Evolutionary conservation across 768 basidiomycete genomes (phyloP).

Genomic region (Nidularia sp.): DNA sequence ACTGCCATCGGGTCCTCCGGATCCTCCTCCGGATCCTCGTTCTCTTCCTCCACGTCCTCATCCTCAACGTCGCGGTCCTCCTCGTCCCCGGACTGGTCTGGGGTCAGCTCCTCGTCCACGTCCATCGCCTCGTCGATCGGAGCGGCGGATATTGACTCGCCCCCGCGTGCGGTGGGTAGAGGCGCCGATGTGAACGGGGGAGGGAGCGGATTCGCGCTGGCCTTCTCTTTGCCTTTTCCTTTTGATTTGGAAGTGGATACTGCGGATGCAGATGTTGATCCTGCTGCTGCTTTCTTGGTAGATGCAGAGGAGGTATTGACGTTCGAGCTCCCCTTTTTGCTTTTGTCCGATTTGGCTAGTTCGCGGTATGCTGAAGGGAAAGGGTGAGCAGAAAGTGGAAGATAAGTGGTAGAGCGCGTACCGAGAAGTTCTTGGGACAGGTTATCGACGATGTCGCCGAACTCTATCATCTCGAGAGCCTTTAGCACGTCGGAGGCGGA

Average conservation of each 20-base stretch:
- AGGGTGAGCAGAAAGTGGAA: not conserved
- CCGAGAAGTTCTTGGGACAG: slow-evolving; percentile 65
- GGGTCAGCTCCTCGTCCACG: slow-evolving; percentile 19
- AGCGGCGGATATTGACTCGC: slow-evolving; percentile 22
- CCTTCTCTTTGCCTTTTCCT: slow-evolving; percentile 35
- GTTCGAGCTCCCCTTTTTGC: slow-evolving; percentile 26
- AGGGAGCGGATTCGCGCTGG: slow-evolving; percentile 13
- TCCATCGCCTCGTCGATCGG: slow-evolving; percentile 23
- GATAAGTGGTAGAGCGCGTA: slow-evolving; percentile 20
- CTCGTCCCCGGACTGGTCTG: slow-evolving; percentile 26
- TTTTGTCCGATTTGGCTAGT: slow-evolving; percentile 57
- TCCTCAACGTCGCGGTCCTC: slow-evolving; percentile 32
- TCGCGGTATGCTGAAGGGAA: slow-evolving; percentile 59
- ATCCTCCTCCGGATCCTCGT: slow-evolving; percentile 35
- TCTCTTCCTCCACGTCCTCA: slow-evolving; percentile 32
- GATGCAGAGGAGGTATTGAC: slow-evolving; percentile 14
- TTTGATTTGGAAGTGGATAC: slow-evolving; percentile 15
- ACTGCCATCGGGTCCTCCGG: slow-evolving; percentile 36
- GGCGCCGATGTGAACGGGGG: slow-evolving; percentile 26
- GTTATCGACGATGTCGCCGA: slow-evolving; percentile 62
- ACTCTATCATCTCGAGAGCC: slow-evolving; percentile 76
- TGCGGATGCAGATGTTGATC: slow-evolving; percentile 16
- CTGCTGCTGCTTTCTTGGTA: slow-evolving; percentile 10
- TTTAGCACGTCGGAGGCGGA: slow-evolving; percentile 88
- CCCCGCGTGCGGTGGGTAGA: slow-evolving; percentile 12